Conservation (phyloP, 345 rosid genomes). For the Carallia pectinifolia region DNA sequence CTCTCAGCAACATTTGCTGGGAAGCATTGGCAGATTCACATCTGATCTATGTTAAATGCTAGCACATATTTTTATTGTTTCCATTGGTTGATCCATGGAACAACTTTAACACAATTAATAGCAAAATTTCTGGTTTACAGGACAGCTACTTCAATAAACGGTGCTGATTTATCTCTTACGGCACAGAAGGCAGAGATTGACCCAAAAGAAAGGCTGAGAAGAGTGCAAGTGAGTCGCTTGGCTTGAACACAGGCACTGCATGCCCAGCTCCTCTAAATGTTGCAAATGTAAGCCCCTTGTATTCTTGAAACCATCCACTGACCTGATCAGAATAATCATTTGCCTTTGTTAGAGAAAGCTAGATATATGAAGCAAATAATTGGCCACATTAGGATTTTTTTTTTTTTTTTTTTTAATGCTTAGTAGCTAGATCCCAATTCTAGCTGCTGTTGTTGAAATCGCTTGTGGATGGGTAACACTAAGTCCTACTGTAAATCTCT, state of each 20-base stretch:
- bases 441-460: too few species aligned
- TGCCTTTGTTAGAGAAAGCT: not conserved
- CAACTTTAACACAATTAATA: not conserved
- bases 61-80: not conserved
- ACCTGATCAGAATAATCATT: constrained; percentile 40
- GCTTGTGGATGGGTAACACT: too few species aligned
- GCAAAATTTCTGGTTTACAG: constrained; percentile 5
- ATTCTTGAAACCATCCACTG: constrained; percentile 92
- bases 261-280: constrained; percentile 99
- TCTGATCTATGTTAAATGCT: too few species aligned
- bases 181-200: constrained; percentile 31
- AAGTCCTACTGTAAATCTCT: too few species aligned
- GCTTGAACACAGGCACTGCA: constrained; percentile 86
- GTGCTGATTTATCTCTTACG: not conserved
- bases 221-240: constrained; percentile 61
- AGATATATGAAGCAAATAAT: not conserved
- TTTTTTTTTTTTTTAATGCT: too few species aligned
- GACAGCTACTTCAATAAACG: not conserved
- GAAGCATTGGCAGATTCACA: too few species aligned
- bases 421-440: not conserved
- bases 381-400: too few species aligned
- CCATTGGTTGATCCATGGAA: not conserved
- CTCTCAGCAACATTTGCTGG: too few species aligned
- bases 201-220: constrained; percentile 70
- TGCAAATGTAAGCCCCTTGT: constrained; percentile 76